Conservation (phyloP, 2,329 filamentous ascomycete genomes). For the Fusarium oligoseptatum region DNA sequence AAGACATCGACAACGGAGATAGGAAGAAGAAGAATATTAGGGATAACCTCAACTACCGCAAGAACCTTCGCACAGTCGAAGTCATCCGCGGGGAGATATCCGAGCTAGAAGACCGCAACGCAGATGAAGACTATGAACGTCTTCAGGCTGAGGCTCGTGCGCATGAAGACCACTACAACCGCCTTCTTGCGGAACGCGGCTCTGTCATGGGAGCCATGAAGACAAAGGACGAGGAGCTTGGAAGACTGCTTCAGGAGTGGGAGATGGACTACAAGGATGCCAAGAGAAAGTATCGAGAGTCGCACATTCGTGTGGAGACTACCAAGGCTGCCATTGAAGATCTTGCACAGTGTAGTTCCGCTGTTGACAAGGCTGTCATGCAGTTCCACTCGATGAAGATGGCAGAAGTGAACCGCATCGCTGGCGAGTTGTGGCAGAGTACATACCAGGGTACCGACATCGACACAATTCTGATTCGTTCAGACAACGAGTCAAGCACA, state of each 20-base stretch:
- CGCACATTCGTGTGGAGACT: constrained; percentile 89
- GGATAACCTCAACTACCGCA: constrained; percentile 90
- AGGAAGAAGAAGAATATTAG: constrained; percentile 87
- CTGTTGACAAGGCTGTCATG: constrained; percentile 97
- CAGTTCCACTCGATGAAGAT: constrained; percentile 96
- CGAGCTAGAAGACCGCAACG: constrained; percentile 82
- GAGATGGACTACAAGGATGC: constrained; percentile 89
- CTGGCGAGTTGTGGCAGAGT: constrained; percentile 95
- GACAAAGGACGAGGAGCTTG: constrained; percentile 85
- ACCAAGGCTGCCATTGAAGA: constrained; percentile 95
- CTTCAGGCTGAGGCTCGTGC: constrained; percentile 77
- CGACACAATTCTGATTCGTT: constrained; percentile 94
- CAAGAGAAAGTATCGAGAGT: constrained; percentile 82
- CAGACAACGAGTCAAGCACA: constrained; percentile 82
- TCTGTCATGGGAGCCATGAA: constrained; percentile 83
- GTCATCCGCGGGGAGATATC: constrained; percentile 77
- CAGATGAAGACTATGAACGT: constrained; percentile 83
- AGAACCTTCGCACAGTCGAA: constrained; percentile 77
- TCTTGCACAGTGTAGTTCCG: constrained; percentile 82
- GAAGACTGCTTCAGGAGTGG: constrained; percentile 81
- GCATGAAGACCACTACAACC: constrained; percentile 76
- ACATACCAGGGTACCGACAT: constrained; percentile 98
- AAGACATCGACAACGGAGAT: constrained; percentile 83
- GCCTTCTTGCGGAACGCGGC: constrained; percentile 78
- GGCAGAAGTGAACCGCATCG: constrained; percentile 96